Conservation (phyloP, 208 protist genomes). For the Acanthamoeba royreba region DNA sequence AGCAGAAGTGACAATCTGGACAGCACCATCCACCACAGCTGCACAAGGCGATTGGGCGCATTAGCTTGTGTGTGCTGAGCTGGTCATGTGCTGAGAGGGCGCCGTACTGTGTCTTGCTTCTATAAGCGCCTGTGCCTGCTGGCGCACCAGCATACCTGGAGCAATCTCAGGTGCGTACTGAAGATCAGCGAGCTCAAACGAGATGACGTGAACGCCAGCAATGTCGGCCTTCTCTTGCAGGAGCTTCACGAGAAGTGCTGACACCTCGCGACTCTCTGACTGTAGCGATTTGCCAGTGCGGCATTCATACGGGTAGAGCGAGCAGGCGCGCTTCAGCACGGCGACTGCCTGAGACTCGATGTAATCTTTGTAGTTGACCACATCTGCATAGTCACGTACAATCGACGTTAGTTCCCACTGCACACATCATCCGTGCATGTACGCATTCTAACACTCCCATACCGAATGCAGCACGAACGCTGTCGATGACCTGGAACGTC, state of each 20-base stretch:
- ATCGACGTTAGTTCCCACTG: no score
- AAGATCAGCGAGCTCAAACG: conserved; percentile 13
- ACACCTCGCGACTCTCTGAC: not conserved
- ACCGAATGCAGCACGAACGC: not conserved
- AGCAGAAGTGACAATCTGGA: not conserved
- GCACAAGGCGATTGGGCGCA: not conserved
- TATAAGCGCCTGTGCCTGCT: conserved; percentile 6
- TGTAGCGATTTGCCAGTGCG: not conserved
- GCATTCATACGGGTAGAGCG: not conserved
- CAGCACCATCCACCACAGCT: not conserved
- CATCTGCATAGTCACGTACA: no score
- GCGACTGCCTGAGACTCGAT: not conserved
- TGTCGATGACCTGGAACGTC: not conserved
- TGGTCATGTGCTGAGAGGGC: not conserved
- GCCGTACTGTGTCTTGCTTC: not conserved
- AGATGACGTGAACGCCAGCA: not conserved
- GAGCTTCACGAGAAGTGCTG: not conserved
- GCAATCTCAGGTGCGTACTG: conserved; percentile 42
- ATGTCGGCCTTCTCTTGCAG: not conserved
- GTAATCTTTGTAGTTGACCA: not conserved
- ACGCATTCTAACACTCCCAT: not conserved
- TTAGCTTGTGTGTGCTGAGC: not conserved
- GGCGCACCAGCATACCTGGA: conserved; percentile 3
- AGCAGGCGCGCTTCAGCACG: not conserved
- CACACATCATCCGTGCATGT: no score